Percentiles rank a stretch among this genome's conserved stretches.
phyloP scores from a whole-genome alignment of 1,139 yeast genomes.

The Pichia sp. region DNA sequence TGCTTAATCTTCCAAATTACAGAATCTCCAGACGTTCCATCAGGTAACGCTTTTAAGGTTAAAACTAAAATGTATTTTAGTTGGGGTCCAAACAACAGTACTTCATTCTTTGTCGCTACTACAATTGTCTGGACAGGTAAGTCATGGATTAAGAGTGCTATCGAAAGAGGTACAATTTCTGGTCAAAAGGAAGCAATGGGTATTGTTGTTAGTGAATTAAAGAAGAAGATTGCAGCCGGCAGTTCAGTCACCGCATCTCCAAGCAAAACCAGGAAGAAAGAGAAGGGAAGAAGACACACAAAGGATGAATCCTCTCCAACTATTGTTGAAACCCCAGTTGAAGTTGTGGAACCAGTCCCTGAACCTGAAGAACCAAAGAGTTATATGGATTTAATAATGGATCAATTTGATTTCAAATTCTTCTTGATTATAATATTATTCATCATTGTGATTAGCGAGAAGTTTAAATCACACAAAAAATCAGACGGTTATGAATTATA shows the following conservation, averaged over 20 bases:
- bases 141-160: conserved; percentile 87
- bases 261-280: conserved; percentile 10
- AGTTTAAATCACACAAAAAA: conserved; percentile 14
- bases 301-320: conserved; percentile 11
- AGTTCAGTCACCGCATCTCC: conserved; percentile 16
- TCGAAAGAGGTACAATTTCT: conserved; percentile 88
- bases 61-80: conserved; percentile 63
- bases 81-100: conserved; percentile 76
- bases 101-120: conserved; percentile 63
- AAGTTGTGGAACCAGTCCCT: conserved; percentile 8
- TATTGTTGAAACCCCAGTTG: conserved; percentile 22
- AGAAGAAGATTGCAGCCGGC: conserved; percentile 39
- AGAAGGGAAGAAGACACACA: conserved; percentile 12
- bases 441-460: conserved; percentile 23
- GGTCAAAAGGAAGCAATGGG: conserved; percentile 81
- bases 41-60: conserved; percentile 79
- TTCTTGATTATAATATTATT: conserved; percentile 20
- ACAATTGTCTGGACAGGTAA: conserved; percentile 89
- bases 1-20: conserved; percentile 67
- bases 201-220: conserved; percentile 57
- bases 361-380: conserved; percentile 13
- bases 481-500: conserved; percentile 27
- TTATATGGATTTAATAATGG: conserved; percentile 15
- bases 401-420: conserved; percentile 26
- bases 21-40: conserved; percentile 92